These are phyloP conservation scores for Chalaropsis ovoidea DNA, from an alignment of 2,329 filamentous ascomycete species.

Conservation along the genomic window DNA sequence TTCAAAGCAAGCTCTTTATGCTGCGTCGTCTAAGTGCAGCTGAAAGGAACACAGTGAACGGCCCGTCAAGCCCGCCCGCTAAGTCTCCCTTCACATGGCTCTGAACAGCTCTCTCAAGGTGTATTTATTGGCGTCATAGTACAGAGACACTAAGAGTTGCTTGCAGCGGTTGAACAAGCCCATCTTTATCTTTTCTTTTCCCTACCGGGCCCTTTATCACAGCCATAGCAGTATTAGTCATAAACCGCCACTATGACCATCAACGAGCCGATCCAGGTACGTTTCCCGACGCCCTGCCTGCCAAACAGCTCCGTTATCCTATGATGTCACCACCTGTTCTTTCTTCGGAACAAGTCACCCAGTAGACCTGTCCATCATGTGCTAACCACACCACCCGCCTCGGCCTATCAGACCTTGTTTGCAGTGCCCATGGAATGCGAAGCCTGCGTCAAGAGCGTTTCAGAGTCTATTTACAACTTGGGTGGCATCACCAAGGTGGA, in stretches of 20 bases:
- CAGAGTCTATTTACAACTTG: constrained; percentile 64
- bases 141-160: background rate
- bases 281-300: background rate
- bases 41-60: background rate
- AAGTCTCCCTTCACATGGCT: background rate
- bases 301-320: constrained; percentile 22
- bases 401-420: constrained; percentile 65
- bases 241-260: constrained; percentile 27
- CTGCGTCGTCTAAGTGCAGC: constrained; percentile 15
- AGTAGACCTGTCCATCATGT: background rate
- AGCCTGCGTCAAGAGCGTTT: constrained; percentile 76
- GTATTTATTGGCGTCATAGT: background rate
- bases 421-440: constrained; percentile 91
- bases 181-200: constrained; percentile 3
- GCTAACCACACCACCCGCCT: background rate
- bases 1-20: constrained; percentile 33
- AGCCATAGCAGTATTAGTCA: background rate
- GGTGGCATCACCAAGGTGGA: constrained; percentile 74
- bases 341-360: background rate
- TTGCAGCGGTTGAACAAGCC: background rate
- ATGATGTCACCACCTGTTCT: constrained; percentile 4
- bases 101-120: background rate
- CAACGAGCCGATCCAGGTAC: constrained; percentile 29
- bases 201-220: background rate
- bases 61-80: background rate